Conservation (phyloP, 176 grass and related monocot species). For the Urochloa ruziziensis region DNA sequence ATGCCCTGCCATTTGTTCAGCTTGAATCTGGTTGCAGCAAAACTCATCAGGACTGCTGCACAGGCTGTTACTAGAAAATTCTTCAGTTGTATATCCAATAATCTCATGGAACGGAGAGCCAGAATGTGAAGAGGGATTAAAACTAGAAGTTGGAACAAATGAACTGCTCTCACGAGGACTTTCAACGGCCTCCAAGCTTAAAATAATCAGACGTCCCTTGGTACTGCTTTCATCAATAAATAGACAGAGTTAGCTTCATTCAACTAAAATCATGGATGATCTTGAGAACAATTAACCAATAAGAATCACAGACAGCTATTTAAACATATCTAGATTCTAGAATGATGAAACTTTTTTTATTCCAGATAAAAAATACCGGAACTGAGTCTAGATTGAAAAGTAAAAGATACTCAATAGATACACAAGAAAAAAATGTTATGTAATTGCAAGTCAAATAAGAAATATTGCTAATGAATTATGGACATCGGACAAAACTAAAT, state of each 20-base stretch:
- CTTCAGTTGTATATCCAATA: constrained; percentile 68
- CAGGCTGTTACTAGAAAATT: constrained; percentile 63
- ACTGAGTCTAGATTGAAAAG: background rate
- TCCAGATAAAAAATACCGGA: background rate
- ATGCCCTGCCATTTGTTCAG: constrained; percentile 67
- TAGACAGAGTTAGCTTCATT: constrained; percentile 6
- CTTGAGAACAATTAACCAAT: background rate
- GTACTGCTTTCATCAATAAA: constrained; percentile 56
- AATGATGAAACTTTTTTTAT: background rate
- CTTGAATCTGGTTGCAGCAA: constrained; percentile 56
- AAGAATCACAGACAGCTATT: constrained; percentile 12
- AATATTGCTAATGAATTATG: constrained; percentile 12
- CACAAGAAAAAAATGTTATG: constrained; percentile 6
- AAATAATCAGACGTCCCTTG: constrained; percentile 80
- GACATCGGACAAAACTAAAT: constrained; percentile 18
- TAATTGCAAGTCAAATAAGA: constrained; percentile 20
- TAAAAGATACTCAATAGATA: constrained; percentile 18
- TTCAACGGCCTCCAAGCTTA: constrained; percentile 73
- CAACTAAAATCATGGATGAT: background rate
- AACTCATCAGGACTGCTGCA: constrained; percentile 68
- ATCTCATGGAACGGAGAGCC: constrained; percentile 73
- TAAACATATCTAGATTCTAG: constrained; percentile 9
- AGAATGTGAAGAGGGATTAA: constrained; percentile 52
- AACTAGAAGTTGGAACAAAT: constrained; percentile 53
- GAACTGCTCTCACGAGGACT: constrained; percentile 50